Evolutionary conservation across 805 yeast genomes (phyloP).

Genomic region (Teunomyces gatunensis): DNA sequence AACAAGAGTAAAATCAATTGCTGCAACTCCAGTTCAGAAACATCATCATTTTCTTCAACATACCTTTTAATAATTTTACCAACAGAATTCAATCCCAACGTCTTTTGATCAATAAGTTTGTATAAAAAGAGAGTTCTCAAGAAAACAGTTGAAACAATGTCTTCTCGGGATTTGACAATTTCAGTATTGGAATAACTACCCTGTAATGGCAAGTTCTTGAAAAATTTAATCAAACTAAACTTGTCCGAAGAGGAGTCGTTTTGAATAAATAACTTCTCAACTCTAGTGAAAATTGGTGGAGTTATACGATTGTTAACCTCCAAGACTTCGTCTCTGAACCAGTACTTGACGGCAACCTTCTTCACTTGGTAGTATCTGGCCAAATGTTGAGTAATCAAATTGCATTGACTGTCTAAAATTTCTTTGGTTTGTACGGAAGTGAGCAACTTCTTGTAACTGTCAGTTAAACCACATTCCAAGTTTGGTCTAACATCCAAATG

Average conservation of each 20-base stretch:
- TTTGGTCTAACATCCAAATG: constrained; percentile 61
- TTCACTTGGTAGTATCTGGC: constrained; percentile 84
- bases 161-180: constrained; percentile 44
- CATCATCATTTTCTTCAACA: constrained; percentile 12
- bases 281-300: constrained; percentile 49
- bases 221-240: constrained; percentile 27
- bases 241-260: constrained; percentile 11
- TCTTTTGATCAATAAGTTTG: constrained; percentile 46
- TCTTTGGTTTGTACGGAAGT: constrained; percentile 43
- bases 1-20: constrained; percentile 47
- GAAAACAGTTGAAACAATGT: constrained; percentile 54
- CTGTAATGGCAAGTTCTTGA: constrained; percentile 19
- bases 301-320: constrained; percentile 51
- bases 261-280: constrained; percentile 21
- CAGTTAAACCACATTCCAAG: constrained; percentile 57
- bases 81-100: constrained; percentile 46
- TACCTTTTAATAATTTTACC: constrained; percentile 48
- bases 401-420: constrained; percentile 59
- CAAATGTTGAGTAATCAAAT: constrained; percentile 65
- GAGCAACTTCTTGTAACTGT: constrained; percentile 57
- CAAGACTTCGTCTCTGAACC: constrained; percentile 48
- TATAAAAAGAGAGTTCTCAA: constrained; percentile 52
- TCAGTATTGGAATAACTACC: constrained; percentile 20
- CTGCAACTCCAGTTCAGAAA: constrained; percentile 27
- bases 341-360: constrained; percentile 51